phyloP scores from a whole-genome alignment of 306 rosid genomes.

The Inga leiocalycina region DNA sequence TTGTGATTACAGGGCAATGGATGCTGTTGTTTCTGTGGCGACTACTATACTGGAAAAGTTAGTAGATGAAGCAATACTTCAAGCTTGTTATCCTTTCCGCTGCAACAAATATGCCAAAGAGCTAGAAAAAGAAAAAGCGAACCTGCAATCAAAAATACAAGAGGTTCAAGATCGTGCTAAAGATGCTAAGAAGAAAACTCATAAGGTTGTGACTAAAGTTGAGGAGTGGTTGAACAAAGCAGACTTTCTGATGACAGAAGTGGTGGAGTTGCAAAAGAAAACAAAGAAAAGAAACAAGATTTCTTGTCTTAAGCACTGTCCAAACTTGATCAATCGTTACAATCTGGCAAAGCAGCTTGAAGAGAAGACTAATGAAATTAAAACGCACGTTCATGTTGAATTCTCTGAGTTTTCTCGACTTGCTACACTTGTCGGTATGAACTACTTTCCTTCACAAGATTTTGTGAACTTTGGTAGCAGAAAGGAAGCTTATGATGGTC shows the following conservation, averaged over 20 bases:
- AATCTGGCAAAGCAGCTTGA: too few species aligned
- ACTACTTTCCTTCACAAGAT: too few species aligned
- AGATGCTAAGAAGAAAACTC: neutral
- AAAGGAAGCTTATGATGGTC: too few species aligned
- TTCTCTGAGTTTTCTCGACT: too few species aligned
- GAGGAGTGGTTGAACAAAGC: neutral
- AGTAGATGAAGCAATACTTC: neutral
- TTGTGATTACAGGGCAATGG: neutral
- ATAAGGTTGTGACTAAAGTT: neutral
- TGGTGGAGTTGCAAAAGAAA: neutral
- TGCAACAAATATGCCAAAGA: neutral
- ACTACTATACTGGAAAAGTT: neutral
- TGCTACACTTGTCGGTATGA: too few species aligned
- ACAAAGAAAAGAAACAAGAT: neutral
- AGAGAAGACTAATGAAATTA: too few species aligned
- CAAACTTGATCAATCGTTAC: too few species aligned
- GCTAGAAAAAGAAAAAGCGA: neutral
- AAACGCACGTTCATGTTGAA: too few species aligned
- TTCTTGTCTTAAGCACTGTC: neutral
- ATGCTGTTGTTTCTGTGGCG: neutral
- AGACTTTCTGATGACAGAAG: neutral
- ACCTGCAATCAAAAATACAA: neutral
- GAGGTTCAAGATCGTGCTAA: neutral
- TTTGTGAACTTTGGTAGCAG: too few species aligned
- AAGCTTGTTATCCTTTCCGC: neutral